Percentiles rank a stretch among this genome's conserved stretches.
phyloP scores from a whole-genome alignment of 2,329 filamentous ascomycete species.

The Fusarium pininemorale region DNA sequence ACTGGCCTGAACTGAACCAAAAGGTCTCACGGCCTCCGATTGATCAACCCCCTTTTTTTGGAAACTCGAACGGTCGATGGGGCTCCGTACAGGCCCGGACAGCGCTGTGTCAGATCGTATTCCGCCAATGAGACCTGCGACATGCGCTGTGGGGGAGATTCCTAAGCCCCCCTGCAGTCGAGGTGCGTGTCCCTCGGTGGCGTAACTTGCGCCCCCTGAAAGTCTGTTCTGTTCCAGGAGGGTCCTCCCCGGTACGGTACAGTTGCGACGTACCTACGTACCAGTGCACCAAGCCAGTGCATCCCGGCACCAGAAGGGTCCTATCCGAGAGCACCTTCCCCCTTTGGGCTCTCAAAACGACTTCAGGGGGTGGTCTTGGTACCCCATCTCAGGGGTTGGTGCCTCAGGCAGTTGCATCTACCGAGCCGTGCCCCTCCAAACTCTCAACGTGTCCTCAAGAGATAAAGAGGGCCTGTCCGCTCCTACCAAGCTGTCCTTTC shows the following conservation, averaged over 20 bases:
- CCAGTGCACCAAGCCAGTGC: not conserved
- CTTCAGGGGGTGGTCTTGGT: constrained; percentile 22
- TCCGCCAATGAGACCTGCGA: constrained; percentile 25
- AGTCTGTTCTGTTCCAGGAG: constrained; percentile 33
- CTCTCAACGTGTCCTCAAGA: constrained; percentile 47
- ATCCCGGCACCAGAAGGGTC: constrained; percentile 25
- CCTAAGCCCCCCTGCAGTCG: constrained; percentile 33
- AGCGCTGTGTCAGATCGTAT: constrained; percentile 16
- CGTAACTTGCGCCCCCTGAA: constrained; percentile 26
- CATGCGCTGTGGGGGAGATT: constrained; percentile 1
- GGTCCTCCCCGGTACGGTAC: not conserved
- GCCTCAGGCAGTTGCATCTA: constrained; percentile 45
- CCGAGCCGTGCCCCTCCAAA: constrained; percentile 21
- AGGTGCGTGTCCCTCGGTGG: constrained; percentile 25
- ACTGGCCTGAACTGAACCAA: not conserved
- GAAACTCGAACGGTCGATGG: constrained; percentile 32
- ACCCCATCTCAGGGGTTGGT: constrained; percentile 26
- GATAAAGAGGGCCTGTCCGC: constrained; percentile 49
- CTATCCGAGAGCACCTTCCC: constrained; percentile 24
- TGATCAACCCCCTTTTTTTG: constrained; percentile 38
- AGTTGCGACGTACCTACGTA: not conserved
- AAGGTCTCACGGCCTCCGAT: constrained; percentile 27
- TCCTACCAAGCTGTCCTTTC: constrained; percentile 25
- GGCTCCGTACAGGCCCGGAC: not conserved
- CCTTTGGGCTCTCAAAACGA: constrained; percentile 11